Conservation (phyloP, 371 early-diverging fungal genomes). For the Rhizomucor pusillus region DNA sequence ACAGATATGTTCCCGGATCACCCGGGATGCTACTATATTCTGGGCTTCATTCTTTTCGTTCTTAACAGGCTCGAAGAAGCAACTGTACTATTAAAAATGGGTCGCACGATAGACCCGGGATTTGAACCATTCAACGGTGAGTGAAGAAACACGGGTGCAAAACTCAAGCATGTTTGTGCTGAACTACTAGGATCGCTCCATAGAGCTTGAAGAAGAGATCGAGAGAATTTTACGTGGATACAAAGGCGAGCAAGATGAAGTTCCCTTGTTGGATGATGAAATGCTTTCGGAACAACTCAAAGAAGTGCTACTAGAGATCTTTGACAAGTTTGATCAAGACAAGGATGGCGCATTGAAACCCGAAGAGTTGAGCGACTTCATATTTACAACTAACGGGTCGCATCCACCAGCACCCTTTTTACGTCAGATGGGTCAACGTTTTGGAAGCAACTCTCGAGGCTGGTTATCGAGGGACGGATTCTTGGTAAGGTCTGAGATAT, state of each 20-base stretch:
- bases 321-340: conserved; percentile 54
- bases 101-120: conserved; percentile 45
- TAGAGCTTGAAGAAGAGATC: conserved; percentile 54
- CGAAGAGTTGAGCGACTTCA: conserved; percentile 49
- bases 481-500: conserved; percentile 22
- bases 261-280: conserved; percentile 38
- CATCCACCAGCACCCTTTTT: conserved; percentile 54
- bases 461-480: conserved; percentile 57
- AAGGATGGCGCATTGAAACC: conserved; percentile 45
- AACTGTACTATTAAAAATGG: conserved; percentile 46
- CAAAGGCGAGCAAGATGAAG: conserved; percentile 31
- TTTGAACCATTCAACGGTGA: conserved; percentile 53
- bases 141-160: neutral
- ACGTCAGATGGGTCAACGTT: conserved; percentile 55
- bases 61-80: conserved; percentile 53
- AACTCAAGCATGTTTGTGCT: neutral
- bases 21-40: conserved; percentile 58
- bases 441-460: conserved; percentile 49
- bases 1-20: conserved; percentile 51
- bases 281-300: conserved; percentile 41
- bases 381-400: conserved; percentile 57
- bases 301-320: conserved; percentile 45
- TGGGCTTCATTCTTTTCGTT: conserved; percentile 50
- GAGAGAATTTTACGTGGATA: conserved; percentile 40
- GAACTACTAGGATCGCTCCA: neutral